Percentiles rank a stretch among this genome's conserved stretches.
phyloP scores from a whole-genome alignment of 345 rosid genomes.

The Punica granatum region DNA sequence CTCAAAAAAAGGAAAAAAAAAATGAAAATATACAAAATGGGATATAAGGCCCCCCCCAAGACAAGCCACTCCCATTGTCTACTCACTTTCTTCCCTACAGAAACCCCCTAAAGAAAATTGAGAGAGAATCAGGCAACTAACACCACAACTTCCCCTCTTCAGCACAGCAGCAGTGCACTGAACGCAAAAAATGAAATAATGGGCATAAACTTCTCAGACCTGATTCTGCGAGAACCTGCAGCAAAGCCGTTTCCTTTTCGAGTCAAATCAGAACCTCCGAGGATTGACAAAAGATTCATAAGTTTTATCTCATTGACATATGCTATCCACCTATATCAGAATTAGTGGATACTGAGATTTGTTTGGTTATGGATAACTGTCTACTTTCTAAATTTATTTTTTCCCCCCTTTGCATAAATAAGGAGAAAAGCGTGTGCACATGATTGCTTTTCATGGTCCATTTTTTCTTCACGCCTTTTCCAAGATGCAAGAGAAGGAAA shows the following conservation, averaged over 20 bases:
- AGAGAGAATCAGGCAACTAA: not conserved
- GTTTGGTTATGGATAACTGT: not conserved
- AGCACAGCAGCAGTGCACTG: conserved; percentile 39
- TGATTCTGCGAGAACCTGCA: conserved; percentile 53
- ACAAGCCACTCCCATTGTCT: conserved; percentile 1
- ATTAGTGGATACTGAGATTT: not conserved
- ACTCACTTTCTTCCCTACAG: conserved; percentile 2
- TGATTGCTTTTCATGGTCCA: not conserved
- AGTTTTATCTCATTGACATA: not conserved
- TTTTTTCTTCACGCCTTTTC: not conserved
- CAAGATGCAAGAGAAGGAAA: not conserved
- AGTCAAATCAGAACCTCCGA: not conserved
- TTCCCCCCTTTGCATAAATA: not conserved
- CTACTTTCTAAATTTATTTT: not conserved
- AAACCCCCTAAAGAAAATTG: not conserved
- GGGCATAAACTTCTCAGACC: conserved; percentile 34
- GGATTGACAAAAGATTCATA: not conserved
- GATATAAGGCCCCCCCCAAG: conserved; percentile 14
- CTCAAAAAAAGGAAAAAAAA: conserved; percentile 25
- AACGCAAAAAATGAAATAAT: conserved; percentile 62
- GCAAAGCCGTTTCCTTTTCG: not conserved
- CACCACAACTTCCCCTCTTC: conserved; percentile 16
- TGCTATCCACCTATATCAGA: not conserved
- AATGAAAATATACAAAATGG: conserved; percentile 19
- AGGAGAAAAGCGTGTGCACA: not conserved